These are phyloP conservation scores for Neurospora crassa DNA, from an alignment of 2,329 filamentous ascomycete species.

Conservation along the genomic window DNA sequence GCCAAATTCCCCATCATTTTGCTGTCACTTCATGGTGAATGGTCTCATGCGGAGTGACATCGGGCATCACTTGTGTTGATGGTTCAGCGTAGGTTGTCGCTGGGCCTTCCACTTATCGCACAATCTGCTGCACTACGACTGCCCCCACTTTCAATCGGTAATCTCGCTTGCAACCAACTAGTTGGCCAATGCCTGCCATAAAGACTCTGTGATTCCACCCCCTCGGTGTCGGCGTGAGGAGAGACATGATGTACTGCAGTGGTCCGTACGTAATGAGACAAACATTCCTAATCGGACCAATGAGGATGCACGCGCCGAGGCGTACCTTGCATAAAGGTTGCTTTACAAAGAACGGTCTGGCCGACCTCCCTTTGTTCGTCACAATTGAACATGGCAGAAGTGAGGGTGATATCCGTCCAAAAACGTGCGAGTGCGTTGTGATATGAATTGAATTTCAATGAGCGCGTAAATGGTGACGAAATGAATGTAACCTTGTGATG, in stretches of 20 bases:
- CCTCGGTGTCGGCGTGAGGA: not conserved
- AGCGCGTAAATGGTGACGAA: not conserved
- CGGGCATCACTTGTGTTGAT: too few species aligned
- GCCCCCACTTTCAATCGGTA: not conserved
- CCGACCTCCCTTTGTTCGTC: not conserved
- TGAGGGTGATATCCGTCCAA: not conserved
- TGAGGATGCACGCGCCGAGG: not conserved
- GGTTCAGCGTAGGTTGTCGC: too few species aligned
- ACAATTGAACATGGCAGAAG: not conserved
- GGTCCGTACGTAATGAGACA: not conserved
- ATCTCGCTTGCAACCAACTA: not conserved
- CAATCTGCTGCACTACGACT: too few species aligned
- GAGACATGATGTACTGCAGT: not conserved
- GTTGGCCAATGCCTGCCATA: not conserved
- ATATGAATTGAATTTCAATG: not conserved
- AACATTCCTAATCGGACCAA: not conserved
- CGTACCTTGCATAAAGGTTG: not conserved
- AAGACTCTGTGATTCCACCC: not conserved
- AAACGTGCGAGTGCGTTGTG: not conserved
- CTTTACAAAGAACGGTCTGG: not conserved
- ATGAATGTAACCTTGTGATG: not conserved
- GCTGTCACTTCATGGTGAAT: too few species aligned
- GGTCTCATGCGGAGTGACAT: too few species aligned
- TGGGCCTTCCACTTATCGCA: not conserved
- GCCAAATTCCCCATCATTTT: too few species aligned